Evolutionary conservation across 805 yeast species (phyloP), one percentile per base, ranked within the genome.

Genomic region (Ogataea thermomethanolica): DNA sequence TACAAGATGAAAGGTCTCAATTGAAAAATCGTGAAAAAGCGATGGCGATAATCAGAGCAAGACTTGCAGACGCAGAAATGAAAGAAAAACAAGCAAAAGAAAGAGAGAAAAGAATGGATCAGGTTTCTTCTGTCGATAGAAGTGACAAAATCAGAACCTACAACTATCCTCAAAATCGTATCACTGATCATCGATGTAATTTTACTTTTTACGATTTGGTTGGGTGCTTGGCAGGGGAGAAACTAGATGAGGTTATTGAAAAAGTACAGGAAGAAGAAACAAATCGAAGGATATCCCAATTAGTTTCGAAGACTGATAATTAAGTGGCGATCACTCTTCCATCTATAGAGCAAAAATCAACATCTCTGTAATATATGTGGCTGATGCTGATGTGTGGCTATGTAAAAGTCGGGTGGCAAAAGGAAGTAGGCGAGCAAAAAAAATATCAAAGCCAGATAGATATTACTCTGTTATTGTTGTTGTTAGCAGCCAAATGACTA

Each of bases 1-100:
- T 90, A 69, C 98, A 93, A 59, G 97, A 93, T 58, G 96, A 88
- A 56, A 68, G 99, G 47, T 90, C 97, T 1, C 99, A 93, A 64
- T 96, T 91, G 45, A 78, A 80, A 55, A 93, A 93, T 62, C 90
- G 87, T 59, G 97, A 95, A 11, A 87, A 85, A 56, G 99, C 99
- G 1, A 81, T 86, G 58, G 72, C 83, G 26, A 78, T 93, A 36
- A 67, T 93, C 44, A 70, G 95, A 39, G 85, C 96, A 2, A 72
- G 95, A 41, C 61, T 93, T 34, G 96, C 96, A 0, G 96, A 89
- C 48, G 67, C 69, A 45, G 95, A 88, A 52, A 69, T 86, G 39
- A 72, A 69, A 15, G 79, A 78, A 45, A 79, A 74, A 47, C 79
- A 78, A 14, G 80, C 72, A 29, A 76, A 73, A 43, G 95, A 87